Evolutionary conservation across 257 asterid genomes (phyloP), one percentile per base, ranked within the genome.

Genomic region (Solanum sejunctum): DNA sequence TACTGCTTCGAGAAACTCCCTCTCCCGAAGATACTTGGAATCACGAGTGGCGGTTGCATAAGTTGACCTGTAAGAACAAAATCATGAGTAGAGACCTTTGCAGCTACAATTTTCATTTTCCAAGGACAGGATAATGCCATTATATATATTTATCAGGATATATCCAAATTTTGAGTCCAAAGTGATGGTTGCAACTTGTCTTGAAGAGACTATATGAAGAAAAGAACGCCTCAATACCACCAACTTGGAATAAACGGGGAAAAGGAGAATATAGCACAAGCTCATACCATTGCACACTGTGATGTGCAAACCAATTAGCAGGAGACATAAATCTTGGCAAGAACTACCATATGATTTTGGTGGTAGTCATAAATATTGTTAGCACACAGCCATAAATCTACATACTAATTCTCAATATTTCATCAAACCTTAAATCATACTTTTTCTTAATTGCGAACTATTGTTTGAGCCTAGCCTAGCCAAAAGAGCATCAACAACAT

Each of bases 11-110:
- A 96, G 92, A 89, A 96, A 96, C 84, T 96, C 99, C 87, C 97
- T 91, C 91, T 96, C 98, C 80, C 97, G 95, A 85, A 89, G 91
- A 89, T 91, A 95, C 87, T 93, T 95, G 75, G 99, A 96, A 87
- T 96, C 99, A 84, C 99, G 98, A 80, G 89, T 89, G 17, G 99
- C 93, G 12, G 96, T 93, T 83, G 98, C 99, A 91, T 96, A 96
- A 84, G 99, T 96, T 72, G 99, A 93, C 95, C 99, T 95, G 97
- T 32, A 85, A 81, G 78, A 63, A 83, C 87, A 81, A 84, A 57
- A 32, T 18, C 73, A 32, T 83, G 52, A 56, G 79, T 69, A 36
- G 49, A 67, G 73, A 11, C 32, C 64, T 78, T 52, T 18, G 64
- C 82, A 78, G 47, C 64, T 26, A 51, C 52, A 52, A 26, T 52